These are phyloP conservation scores for Diversispora eburnea DNA, from an alignment of 192 early-diverging fungal species.

Conservation along the genomic window DNA sequence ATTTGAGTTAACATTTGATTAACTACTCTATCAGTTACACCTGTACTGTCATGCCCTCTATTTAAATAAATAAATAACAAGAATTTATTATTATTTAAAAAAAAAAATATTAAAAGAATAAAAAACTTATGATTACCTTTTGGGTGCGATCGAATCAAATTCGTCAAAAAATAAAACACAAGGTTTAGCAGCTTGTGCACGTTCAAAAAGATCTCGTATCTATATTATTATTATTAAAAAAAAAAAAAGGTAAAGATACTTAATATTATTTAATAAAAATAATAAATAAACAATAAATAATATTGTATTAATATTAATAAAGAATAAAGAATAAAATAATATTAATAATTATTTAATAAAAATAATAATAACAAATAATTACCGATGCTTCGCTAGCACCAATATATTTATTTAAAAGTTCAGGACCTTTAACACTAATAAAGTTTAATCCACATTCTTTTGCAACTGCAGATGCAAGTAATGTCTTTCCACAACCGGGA, in stretches of 20 bases:
- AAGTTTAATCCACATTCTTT: conserved; percentile 97
- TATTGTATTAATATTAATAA: no score
- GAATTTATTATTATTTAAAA: not conserved
- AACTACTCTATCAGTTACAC: conserved; percentile 97
- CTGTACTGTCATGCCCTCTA: conserved; percentile 96
- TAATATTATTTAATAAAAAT: not conserved
- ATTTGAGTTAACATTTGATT: conserved; percentile 98
- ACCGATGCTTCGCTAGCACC: conserved; percentile 94
- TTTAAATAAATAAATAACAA: not conserved
- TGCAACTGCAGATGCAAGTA: conserved; percentile 92
- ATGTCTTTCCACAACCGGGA: conserved; percentile 98
- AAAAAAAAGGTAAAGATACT: not conserved
- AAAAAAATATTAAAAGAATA: not conserved
- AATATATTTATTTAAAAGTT: conserved; percentile 98
- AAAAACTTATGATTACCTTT: conserved; percentile 48
- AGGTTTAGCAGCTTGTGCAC: conserved; percentile 88
- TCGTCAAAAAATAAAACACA: conserved; percentile 99
- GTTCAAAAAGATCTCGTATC: conserved; percentile 88
- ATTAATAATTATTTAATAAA: no score
- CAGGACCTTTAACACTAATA: conserved; percentile 96
- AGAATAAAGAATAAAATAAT: no score
- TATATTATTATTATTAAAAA: not conserved
- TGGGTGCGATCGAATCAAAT: conserved; percentile 95
- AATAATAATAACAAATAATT: conserved; percentile 14
- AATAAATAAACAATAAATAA: no score